phyloP scores from a whole-genome alignment of 2,329 filamentous ascomycete genomes.

The Diplodia scrobiculata region DNA sequence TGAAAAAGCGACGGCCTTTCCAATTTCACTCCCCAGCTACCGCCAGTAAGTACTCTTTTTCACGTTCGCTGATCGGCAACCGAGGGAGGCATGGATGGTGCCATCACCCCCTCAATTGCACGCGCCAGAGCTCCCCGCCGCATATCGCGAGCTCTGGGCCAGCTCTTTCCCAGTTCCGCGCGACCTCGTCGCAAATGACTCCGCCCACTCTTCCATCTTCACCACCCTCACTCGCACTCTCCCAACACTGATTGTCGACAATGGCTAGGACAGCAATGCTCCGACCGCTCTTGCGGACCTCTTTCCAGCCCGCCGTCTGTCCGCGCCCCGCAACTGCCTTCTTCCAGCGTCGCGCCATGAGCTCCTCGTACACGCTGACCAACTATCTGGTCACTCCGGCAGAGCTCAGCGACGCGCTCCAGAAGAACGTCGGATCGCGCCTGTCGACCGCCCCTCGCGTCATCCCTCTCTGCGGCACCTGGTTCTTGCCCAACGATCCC shows the following conservation, averaged over 20 bases:
- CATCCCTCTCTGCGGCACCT: constrained; percentile 86
- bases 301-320: background rate
- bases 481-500: constrained; percentile 92
- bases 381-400: constrained; percentile 85
- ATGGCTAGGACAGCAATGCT: constrained; percentile 28
- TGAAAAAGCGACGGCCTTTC: background rate
- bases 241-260: constrained; percentile 2
- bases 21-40: constrained; percentile 5
- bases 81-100: constrained; percentile 24
- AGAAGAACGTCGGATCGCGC: constrained; percentile 75
- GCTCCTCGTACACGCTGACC: constrained; percentile 57
- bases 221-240: background rate
- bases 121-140: constrained; percentile 19
- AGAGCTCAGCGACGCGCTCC: constrained; percentile 78
- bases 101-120: constrained; percentile 24
- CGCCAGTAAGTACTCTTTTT: constrained; percentile 10
- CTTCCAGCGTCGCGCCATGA: constrained; percentile 38
- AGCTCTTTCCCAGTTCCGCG: constrained; percentile 8
- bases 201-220: background rate
- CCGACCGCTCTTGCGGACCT: constrained; percentile 10
- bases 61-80: constrained; percentile 19
- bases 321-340: background rate
- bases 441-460: constrained; percentile 81
- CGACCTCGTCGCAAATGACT: background rate
- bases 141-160: constrained; percentile 15